Evolutionary conservation across 148 eudicot species (phyloP).

Genomic region (Cornus controversa): DNA sequence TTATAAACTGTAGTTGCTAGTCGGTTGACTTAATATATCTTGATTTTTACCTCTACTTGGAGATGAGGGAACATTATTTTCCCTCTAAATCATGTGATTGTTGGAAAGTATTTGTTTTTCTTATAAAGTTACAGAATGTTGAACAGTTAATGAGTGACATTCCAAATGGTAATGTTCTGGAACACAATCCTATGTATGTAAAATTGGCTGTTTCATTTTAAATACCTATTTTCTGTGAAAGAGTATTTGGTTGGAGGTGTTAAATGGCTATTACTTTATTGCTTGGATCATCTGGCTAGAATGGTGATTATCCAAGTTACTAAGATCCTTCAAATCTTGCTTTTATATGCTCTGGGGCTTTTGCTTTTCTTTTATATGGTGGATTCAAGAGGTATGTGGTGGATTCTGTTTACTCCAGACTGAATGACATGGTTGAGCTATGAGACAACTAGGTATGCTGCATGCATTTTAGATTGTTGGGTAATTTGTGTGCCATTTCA

Average conservation of each 20-base stretch:
- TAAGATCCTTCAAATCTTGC: not conserved
- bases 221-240: not conserved
- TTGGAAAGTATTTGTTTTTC: no score
- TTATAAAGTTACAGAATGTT: not conserved
- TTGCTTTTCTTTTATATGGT: not conserved
- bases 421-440: not conserved
- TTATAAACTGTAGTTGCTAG: no score
- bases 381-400: not conserved
- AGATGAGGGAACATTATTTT: not conserved
- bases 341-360: not conserved
- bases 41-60: not conserved
- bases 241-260: not conserved
- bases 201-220: no score
- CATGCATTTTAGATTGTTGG: no score
- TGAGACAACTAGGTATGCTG: no score
- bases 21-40: no score
- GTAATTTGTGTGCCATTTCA: no score
- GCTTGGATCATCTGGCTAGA: not conserved
- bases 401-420: not conserved
- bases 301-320: not conserved
- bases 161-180: not conserved
- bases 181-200: not conserved
- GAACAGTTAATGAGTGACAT: no score
- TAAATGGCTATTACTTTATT: not conserved
- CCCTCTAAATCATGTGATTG: not conserved